Percentiles rank a stretch among this genome's conserved stretches.
phyloP scores from a whole-genome alignment of 2,329 filamentous ascomycete species.

The Cryphonectria carpinicola region DNA sequence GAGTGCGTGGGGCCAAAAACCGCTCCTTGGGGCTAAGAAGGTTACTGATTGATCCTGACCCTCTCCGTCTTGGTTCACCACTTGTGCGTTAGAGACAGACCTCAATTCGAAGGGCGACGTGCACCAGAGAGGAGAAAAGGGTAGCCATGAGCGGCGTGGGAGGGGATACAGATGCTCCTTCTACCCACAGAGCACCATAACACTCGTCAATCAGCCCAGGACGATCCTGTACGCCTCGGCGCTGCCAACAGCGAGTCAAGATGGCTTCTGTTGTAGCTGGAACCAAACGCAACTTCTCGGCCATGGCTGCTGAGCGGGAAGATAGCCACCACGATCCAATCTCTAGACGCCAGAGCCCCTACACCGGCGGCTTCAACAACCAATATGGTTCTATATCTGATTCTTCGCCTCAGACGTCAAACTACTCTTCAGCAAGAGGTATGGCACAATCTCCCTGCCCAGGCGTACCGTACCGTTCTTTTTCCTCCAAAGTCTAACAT shows the following conservation, averaged over 20 bases:
- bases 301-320: constrained; percentile 31
- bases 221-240: neutral
- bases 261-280: constrained; percentile 32
- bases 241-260: constrained; percentile 14
- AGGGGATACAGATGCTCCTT: neutral
- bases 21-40: neutral
- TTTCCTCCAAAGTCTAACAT: neutral
- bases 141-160: neutral
- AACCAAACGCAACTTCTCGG: constrained; percentile 34
- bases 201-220: constrained; percentile 6
- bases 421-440: constrained; percentile 23
- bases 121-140: neutral
- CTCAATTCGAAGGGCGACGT: neutral
- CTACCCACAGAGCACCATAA: neutral
- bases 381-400: constrained; percentile 3
- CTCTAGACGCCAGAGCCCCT: constrained; percentile 18
- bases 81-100: neutral
- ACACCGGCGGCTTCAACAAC: constrained; percentile 3
- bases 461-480: neutral
- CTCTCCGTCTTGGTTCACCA: neutral
- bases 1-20: neutral
- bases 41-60: neutral
- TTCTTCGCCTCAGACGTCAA: constrained; percentile 12
- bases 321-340: constrained; percentile 1
- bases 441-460: neutral